Percentiles rank a stretch among this genome's conserved stretches.
Conservation (phyloP, 2,329 filamentous ascomycete species). For the Monosporascus ibericus region DNA sequence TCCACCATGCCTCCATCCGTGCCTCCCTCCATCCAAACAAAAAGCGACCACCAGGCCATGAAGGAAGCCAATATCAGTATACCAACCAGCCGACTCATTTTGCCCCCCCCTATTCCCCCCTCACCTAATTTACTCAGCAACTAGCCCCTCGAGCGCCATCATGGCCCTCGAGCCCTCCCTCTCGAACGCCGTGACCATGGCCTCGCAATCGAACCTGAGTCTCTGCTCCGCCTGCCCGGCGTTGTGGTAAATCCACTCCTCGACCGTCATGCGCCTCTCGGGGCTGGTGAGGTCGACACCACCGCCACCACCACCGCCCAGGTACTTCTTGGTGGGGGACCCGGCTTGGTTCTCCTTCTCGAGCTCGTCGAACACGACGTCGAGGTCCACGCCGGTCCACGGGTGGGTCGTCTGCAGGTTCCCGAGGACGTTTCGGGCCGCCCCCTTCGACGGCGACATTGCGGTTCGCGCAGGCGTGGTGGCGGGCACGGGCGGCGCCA, state of each 20-base stretch:
- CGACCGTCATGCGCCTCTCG: conserved; percentile 86
- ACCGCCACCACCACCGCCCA: conserved; percentile 34
- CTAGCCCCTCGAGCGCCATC: conserved; percentile 66
- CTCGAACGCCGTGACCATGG: conserved; percentile 77
- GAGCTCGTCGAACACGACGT: conserved; percentile 55
- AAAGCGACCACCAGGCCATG: background rate
- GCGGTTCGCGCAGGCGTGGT: conserved; percentile 39
- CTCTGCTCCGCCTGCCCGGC: conserved; percentile 74
- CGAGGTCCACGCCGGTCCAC: conserved; percentile 74
- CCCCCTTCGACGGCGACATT: conserved; percentile 54
- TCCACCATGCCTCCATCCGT: too few relatives aligned
- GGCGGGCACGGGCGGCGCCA: conserved; percentile 39
- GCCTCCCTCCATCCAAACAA: too few relatives aligned
- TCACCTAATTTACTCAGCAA: conserved; percentile 37
- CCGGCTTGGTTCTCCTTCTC: conserved; percentile 48
- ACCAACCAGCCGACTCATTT: background rate
- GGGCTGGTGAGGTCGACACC: conserved; percentile 56
- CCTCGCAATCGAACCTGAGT: conserved; percentile 75
- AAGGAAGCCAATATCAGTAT: background rate
- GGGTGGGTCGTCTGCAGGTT: conserved; percentile 51
- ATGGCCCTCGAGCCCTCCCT: conserved; percentile 74
- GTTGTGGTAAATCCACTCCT: conserved; percentile 85
- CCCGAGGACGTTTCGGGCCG: conserved; percentile 38
- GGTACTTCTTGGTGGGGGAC: conserved; percentile 29
- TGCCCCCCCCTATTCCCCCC: background rate